Base-by-base conservation (phyloP, 2,329 filamentous ascomycete species). In the Cytospora mali region DNA sequence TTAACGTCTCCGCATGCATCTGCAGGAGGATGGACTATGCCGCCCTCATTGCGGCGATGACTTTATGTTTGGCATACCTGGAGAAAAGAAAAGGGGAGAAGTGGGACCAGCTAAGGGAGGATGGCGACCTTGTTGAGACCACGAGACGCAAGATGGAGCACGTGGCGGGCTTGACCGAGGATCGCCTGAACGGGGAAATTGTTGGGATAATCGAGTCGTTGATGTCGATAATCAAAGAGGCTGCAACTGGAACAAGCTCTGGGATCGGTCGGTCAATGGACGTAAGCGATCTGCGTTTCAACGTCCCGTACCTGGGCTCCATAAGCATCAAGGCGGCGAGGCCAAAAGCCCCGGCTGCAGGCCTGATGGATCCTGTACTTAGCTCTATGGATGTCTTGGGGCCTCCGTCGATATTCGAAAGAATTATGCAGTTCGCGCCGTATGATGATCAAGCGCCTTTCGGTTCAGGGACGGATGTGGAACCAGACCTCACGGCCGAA, bases 1-100 rank as follows among this genome's bases (percentile, higher is more conserved):
- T 74, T 4, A 75, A 76, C 51, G 70, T 71, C n/a, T 70, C 71
- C 1, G 69, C 75, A 3, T 75, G 74, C 53, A 76, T 76, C 21
- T 81, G 79, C 46, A 79, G 81, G 0, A 80, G 81, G 53, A 74
- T 80, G 21, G 82, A 85, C 69, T 85, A 83, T 66, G 75, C 80
- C 2, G 79, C 80, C 0, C 74, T 85, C 5, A 79, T 84, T 1
- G 81, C 81, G 0, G 76, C 78, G 39, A 80, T 81, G 73, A 80
- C 81, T 0, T 72, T 85, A 3, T 75, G 83, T 28, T 72, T 85
- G 0, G 79, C 80, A 0, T 81, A 85, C 65, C 75, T 85, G 1
- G 76, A 78, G 14, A 75, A 71, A 29, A 67, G 58, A 4, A 66
- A 58, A 1, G 49, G 57, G 1, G 60, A 65, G 35, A 35, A 51